phyloP scores from a whole-genome alignment of 768 basidiomycete genomes.

The Boletus reticuloceps region DNA sequence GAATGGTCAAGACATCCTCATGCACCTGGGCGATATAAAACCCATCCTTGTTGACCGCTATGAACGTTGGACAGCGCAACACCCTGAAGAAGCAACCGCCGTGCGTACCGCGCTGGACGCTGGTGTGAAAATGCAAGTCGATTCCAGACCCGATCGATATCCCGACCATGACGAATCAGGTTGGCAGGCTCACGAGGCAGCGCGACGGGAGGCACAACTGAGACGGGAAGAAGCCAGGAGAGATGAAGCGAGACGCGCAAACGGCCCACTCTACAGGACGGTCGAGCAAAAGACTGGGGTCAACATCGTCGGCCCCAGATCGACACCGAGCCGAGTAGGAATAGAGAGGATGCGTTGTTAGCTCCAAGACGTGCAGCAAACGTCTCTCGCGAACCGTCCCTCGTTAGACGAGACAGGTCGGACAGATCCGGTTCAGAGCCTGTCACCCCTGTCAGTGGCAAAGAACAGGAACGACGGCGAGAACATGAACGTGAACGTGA shows the following conservation, averaged over 20 bases:
- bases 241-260: constrained; percentile 33
- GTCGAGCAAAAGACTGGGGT: constrained; percentile 16
- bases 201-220: constrained; percentile 29
- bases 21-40: constrained; percentile 63
- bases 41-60: constrained; percentile 59
- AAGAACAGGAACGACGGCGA: constrained; percentile 26
- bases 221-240: constrained; percentile 34
- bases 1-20: constrained; percentile 77
- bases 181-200: constrained; percentile 32
- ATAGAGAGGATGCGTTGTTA: constrained; percentile 30
- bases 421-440: constrained; percentile 25
- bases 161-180: constrained; percentile 32
- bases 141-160: constrained; percentile 24
- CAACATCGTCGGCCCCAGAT: constrained; percentile 26
- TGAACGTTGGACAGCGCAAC: constrained; percentile 53
- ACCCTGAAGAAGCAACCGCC: constrained; percentile 37
- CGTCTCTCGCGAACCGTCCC: constrained; percentile 23
- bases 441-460: constrained; percentile 26
- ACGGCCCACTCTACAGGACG: constrained; percentile 35
- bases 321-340: constrained; percentile 27
- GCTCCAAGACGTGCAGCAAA: constrained; percentile 25
- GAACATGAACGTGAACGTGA: constrained; percentile 22
- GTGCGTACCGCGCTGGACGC: constrained; percentile 22
- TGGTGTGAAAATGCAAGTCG: constrained; percentile 19
- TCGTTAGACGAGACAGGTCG: constrained; percentile 22